Evolutionary conservation across 441 rosid species (phyloP).

Genomic region (Croton setiger): DNA sequence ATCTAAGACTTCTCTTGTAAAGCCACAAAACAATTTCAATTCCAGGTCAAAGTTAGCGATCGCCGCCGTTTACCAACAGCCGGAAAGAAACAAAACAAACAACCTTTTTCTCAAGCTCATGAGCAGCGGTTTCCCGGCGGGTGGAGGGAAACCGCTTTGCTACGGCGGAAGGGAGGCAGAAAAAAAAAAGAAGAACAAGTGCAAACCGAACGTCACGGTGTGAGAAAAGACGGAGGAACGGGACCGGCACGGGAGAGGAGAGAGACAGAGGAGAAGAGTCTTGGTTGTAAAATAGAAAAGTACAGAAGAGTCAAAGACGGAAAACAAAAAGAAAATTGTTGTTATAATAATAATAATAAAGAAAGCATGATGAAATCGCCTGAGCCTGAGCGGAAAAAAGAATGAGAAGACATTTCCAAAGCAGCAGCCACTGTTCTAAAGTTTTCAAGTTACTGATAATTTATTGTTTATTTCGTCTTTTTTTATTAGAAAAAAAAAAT

Average conservation of each 20-base stretch:
- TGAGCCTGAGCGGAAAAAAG: neutral
- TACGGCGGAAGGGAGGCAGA: neutral
- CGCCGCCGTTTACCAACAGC: constrained; percentile 11
- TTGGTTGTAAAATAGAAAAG: too few relatives aligned
- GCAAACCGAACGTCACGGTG: neutral
- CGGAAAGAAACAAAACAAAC: neutral
- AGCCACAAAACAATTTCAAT: neutral
- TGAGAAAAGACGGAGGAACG: constrained; percentile 19
- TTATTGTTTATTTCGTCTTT: neutral
- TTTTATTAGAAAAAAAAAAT: neutral
- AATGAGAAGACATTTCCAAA: constrained; percentile 32
- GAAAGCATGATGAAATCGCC: constrained; percentile 16
- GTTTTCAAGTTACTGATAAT: neutral
- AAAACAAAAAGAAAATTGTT: constrained; percentile 22
- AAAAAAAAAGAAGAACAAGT: neutral
- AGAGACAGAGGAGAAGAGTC: constrained; percentile 8
- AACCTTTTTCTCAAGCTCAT: neutral
- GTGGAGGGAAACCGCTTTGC: constrained; percentile 3
- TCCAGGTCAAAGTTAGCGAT: constrained; percentile 21
- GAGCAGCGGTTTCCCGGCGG: constrained; percentile 1
- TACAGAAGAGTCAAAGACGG: constrained; percentile 35
- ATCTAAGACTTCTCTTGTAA: constrained; percentile 25
- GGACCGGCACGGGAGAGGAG: neutral
- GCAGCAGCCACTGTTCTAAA: neutral
- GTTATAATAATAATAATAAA: constrained; percentile 2